Conservation (phyloP, 148 eudicot genomes). For the Nepenthes mirabilis region DNA sequence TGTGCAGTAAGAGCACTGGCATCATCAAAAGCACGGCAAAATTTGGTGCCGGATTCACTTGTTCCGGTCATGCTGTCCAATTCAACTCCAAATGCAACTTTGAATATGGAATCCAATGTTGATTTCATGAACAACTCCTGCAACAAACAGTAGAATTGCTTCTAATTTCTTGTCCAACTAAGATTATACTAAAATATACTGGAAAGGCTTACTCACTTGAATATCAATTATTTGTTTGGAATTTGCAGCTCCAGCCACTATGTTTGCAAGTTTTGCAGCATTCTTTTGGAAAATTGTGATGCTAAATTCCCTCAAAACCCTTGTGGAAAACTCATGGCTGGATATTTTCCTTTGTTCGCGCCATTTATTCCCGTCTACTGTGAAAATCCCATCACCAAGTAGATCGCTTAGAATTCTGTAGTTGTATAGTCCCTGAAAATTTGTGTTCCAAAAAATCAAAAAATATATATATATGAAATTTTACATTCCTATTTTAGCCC, state of each 20-base stretch:
- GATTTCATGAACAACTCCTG: conserved; percentile 78
- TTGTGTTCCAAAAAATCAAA: not conserved
- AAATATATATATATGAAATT: not conserved
- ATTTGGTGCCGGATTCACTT: conserved; percentile 42
- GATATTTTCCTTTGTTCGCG: conserved; percentile 58
- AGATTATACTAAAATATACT: not conserved
- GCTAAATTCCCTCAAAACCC: conserved; percentile 56
- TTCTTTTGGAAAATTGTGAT: conserved; percentile 35
- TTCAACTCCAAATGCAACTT: conserved; percentile 59
- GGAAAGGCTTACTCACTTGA: conserved; percentile 29
- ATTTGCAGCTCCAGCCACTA: conserved; percentile 39
- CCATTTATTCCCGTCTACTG: conserved; percentile 76
- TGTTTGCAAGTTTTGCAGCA: conserved; percentile 38
- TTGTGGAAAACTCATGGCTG: conserved; percentile 61
- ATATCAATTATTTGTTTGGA: conserved; percentile 34
- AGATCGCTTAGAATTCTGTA: conserved; percentile 32
- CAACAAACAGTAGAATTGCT: not conserved
- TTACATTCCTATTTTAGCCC: not conserved
- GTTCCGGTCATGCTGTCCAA: conserved; percentile 56
- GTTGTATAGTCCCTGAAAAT: conserved; percentile 38
- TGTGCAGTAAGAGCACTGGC: conserved; percentile 30
- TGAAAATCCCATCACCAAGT: conserved; percentile 68
- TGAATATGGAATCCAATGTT: conserved; percentile 62
- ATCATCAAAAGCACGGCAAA: conserved; percentile 49
- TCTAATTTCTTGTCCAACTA: not conserved